These are phyloP conservation scores for Domatiomyces catenatus DNA, from an alignment of 2,329 filamentous ascomycete species.

Conservation along the genomic window DNA sequence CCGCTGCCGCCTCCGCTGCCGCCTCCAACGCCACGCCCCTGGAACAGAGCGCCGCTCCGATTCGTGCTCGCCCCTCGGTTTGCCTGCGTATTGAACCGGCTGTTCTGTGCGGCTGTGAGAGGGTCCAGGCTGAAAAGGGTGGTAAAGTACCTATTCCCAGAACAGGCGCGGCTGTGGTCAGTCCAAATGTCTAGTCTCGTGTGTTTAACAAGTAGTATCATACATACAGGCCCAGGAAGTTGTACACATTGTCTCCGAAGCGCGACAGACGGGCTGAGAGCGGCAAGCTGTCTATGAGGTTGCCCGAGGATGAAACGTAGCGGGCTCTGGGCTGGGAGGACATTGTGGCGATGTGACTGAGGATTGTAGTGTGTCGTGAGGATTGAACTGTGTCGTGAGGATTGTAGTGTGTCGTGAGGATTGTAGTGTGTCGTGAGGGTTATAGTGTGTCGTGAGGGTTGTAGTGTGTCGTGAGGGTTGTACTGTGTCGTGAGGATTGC, in stretches of 20 bases:
- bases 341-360: background rate
- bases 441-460: too few species aligned
- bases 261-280: slow-evolving; percentile 28
- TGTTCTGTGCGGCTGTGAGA: slow-evolving; percentile 30
- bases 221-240: slow-evolving; percentile 34
- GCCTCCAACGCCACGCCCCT: slow-evolving; percentile 21
- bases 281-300: slow-evolving; percentile 23
- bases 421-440: too few species aligned
- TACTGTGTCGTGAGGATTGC: too few species aligned
- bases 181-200: background rate
- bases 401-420: too few species aligned
- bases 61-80: slow-evolving; percentile 3
- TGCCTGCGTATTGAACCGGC: slow-evolving; percentile 30
- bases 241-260: slow-evolving; percentile 28
- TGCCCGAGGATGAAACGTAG: slow-evolving; percentile 13
- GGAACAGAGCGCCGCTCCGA: slow-evolving; percentile 17
- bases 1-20: slow-evolving; percentile 15
- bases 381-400: too few species aligned
- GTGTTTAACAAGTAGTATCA: background rate
- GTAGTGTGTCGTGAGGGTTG: too few species aligned
- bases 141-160: slow-evolving; percentile 19
- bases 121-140: slow-evolving; percentile 34
- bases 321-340: background rate
- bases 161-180: background rate
- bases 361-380: too few species aligned